A percentile compares a stretch with the other conserved stretches of the same genome.
Conservation (phyloP, 768 basidiomycete genomes). For the Hypholoma fasciculare region DNA sequence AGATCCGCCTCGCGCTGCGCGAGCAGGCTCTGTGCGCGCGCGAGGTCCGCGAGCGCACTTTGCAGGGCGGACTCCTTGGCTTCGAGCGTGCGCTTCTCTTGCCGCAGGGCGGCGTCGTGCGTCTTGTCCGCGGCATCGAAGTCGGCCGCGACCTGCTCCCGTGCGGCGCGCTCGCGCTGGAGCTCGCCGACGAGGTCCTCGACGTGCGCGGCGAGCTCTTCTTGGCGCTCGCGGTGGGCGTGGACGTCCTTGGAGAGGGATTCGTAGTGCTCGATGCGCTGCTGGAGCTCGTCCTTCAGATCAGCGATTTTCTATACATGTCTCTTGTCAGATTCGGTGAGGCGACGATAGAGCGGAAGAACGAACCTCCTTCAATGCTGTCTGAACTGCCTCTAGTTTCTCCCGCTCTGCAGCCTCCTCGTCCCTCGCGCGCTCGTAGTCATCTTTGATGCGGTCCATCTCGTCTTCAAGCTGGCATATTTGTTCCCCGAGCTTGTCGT, state of each 20-base stretch:
- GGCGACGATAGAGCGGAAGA: neutral
- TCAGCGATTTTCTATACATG: slow-evolving; percentile 60
- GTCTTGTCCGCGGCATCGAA: slow-evolving; percentile 59
- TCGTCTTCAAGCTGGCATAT: slow-evolving; percentile 89
- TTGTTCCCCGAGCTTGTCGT: slow-evolving; percentile 78
- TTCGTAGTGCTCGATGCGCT: slow-evolving; percentile 67
- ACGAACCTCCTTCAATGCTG: slow-evolving; percentile 80
- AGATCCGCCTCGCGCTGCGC: slow-evolving; percentile 77
- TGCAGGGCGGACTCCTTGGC: slow-evolving; percentile 70
- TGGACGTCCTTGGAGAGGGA: slow-evolving; percentile 59
- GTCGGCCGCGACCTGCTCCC: slow-evolving; percentile 54
- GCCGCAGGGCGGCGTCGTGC: slow-evolving; percentile 60
- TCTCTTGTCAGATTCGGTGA: neutral
- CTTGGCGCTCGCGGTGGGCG: slow-evolving; percentile 70
- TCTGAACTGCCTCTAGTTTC: slow-evolving; percentile 61
- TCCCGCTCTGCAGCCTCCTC: slow-evolving; percentile 76
- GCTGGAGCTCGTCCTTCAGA: slow-evolving; percentile 66
- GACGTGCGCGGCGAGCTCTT: slow-evolving; percentile 74
- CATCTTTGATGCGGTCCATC: slow-evolving; percentile 73
- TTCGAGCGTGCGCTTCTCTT: slow-evolving; percentile 64
- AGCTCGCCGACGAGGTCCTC: slow-evolving; percentile 70
- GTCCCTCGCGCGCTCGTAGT: slow-evolving; percentile 64
- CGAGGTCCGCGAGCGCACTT: slow-evolving; percentile 60
- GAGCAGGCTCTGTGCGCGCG: slow-evolving; percentile 63
- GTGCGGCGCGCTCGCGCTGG: slow-evolving; percentile 55